phyloP scores from a whole-genome alignment of 495 filamentous ascomycete genomes.

The Penicillium goetzii region DNA sequence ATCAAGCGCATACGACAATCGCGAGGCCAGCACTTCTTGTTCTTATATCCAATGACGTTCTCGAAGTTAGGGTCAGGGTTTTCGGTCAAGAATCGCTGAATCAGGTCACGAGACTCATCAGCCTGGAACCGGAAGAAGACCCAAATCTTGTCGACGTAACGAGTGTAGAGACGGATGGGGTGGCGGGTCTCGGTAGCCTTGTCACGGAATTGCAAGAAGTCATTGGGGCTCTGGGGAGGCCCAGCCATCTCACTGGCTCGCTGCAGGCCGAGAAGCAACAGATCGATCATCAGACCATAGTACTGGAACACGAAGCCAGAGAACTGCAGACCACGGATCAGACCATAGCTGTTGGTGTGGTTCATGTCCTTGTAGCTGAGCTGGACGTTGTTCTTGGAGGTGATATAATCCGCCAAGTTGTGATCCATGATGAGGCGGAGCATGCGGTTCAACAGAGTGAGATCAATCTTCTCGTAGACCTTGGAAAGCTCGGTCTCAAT shows the following conservation, averaged over 20 bases:
- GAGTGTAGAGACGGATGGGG: slow-evolving; percentile 93
- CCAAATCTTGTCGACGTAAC: slow-evolving; percentile 99
- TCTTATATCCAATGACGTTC: slow-evolving; percentile 98
- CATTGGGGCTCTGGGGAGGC: slow-evolving; percentile 93
- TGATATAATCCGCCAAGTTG: slow-evolving; percentile 99
- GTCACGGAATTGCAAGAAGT: slow-evolving; percentile 97
- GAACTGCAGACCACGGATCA: slow-evolving; percentile 97
- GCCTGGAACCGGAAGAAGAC: slow-evolving; percentile 93
- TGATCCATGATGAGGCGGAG: slow-evolving; percentile 98
- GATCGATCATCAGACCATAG: slow-evolving; percentile 94
- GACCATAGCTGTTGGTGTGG: slow-evolving; percentile 96
- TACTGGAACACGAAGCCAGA: slow-evolving; percentile 99
- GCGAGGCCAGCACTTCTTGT: slow-evolving; percentile 99
- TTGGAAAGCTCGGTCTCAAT: slow-evolving; percentile 98
- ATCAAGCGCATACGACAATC: slow-evolving; percentile 98
- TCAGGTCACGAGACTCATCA: slow-evolving; percentile 93
- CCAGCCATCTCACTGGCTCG: slow-evolving; percentile 97
- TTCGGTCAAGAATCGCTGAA: slow-evolving; percentile 97
- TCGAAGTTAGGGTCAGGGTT: slow-evolving; percentile 99
- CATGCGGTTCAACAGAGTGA: slow-evolving; percentile 91
- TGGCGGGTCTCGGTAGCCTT: slow-evolving; percentile 87
- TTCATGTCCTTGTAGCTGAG: slow-evolving; percentile 99
- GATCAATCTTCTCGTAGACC: slow-evolving; percentile 99
- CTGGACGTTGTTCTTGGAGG: slow-evolving; percentile 98
- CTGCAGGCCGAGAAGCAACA: slow-evolving; percentile 90